phyloP scores from a whole-genome alignment of 2,329 filamentous ascomycete genomes.

The Fusarium equiseti region DNA sequence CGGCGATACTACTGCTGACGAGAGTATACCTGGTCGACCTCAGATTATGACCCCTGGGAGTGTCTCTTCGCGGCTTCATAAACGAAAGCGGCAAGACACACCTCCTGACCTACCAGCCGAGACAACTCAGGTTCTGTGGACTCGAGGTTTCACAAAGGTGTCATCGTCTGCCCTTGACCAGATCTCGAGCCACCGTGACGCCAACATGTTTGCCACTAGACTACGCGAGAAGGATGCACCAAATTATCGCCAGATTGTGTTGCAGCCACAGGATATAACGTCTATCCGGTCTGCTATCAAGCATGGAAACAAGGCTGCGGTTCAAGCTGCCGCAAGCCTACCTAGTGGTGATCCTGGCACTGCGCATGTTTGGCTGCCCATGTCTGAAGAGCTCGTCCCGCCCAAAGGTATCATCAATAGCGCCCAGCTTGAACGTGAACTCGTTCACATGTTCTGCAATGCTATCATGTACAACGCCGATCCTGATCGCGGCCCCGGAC shows the following conservation, averaged over 20 bases:
- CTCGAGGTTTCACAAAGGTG: slow-evolving; percentile 79
- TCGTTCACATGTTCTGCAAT: slow-evolving; percentile 97
- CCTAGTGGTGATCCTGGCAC: slow-evolving; percentile 69
- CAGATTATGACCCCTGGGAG: slow-evolving; percentile 54
- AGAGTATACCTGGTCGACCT: slow-evolving; percentile 59
- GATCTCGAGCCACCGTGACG: slow-evolving; percentile 80
- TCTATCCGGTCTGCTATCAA: slow-evolving; percentile 81
- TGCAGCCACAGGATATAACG: slow-evolving; percentile 82
- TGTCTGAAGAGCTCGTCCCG: slow-evolving; percentile 81
- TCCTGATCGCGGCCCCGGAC: slow-evolving; percentile 76
- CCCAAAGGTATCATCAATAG: slow-evolving; percentile 94
- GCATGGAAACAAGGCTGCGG: slow-evolving; percentile 75
- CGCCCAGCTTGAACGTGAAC: slow-evolving; percentile 89
- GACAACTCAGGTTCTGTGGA: slow-evolving; percentile 78
- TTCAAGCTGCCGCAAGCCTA: slow-evolving; percentile 70
- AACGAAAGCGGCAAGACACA: slow-evolving; percentile 70
- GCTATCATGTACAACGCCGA: slow-evolving; percentile 98
- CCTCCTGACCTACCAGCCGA: slow-evolving; percentile 63
- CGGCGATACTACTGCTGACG: slow-evolving; percentile 68
- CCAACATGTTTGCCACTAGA: slow-evolving; percentile 82
- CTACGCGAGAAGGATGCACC: slow-evolving; percentile 81
- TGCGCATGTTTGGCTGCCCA: slow-evolving; percentile 72
- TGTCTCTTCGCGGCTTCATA: slow-evolving; percentile 57
- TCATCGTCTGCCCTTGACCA: slow-evolving; percentile 80
- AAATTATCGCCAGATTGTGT: slow-evolving; percentile 79